These are phyloP conservation scores for Pilobolus umbonatus DNA, from an alignment of 192 early-diverging fungal species.

Conservation along the genomic window DNA sequence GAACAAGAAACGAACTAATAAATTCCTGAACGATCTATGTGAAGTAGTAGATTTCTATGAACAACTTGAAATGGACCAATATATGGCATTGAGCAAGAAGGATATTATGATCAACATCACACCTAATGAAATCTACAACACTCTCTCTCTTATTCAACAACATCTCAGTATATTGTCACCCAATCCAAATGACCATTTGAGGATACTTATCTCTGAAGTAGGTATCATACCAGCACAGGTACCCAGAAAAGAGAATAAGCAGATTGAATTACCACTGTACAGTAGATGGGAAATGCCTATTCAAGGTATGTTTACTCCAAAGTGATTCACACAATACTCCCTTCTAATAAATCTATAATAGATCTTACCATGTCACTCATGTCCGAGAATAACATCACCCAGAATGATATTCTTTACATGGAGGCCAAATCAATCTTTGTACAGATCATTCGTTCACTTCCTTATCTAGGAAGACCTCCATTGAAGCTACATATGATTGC, in stretches of 20 bases:
- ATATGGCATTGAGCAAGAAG: slow-evolving; percentile 89
- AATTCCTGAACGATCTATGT: slow-evolving; percentile 85
- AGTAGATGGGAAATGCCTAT: slow-evolving; percentile 80
- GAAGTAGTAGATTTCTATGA: slow-evolving; percentile 95
- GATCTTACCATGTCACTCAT: slow-evolving; percentile 56
- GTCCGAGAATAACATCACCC: slow-evolving; percentile 82
- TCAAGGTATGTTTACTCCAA: slow-evolving; percentile 41
- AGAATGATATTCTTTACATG: slow-evolving; percentile 90
- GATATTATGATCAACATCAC: slow-evolving; percentile 87
- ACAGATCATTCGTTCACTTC: slow-evolving; percentile 86
- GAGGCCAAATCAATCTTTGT: slow-evolving; percentile 91
- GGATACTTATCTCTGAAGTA: slow-evolving; percentile 72
- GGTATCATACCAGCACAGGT: slow-evolving; percentile 70
- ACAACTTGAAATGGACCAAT: slow-evolving; percentile 96
- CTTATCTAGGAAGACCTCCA: slow-evolving; percentile 51
- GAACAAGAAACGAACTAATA: slow-evolving; percentile 78
- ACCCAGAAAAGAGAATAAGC: slow-evolving; percentile 70
- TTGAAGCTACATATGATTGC: slow-evolving; percentile 64
- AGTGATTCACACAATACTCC: neutral
- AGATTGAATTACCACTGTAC: slow-evolving; percentile 66
- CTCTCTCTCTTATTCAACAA: slow-evolving; percentile 76
- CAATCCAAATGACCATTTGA: slow-evolving; percentile 70
- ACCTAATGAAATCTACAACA: slow-evolving; percentile 93
- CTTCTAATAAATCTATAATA: neutral
- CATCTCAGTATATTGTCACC: slow-evolving; percentile 76